Conservation (phyloP, 495 filamentous ascomycete genomes). For the Talaromyces thailandensis region DNA sequence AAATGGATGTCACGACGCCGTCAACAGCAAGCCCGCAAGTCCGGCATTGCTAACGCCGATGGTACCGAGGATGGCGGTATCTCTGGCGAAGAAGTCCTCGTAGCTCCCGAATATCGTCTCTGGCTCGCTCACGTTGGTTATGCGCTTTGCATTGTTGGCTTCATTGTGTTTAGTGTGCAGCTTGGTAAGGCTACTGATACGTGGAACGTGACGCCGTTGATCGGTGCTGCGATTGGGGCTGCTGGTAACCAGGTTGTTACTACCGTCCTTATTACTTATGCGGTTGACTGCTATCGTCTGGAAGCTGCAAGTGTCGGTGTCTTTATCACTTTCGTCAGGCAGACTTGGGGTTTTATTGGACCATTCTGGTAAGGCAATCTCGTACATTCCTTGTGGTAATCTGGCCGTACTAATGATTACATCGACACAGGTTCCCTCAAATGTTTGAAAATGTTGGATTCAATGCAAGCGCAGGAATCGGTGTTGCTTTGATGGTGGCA, state of each 20-base stretch:
- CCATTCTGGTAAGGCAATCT: conserved; percentile 43
- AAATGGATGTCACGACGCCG: conserved; percentile 32
- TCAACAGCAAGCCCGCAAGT: background rate
- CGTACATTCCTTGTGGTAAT: background rate
- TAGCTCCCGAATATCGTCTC: conserved; percentile 34
- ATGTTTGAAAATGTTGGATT: conserved; percentile 40
- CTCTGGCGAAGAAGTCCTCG: background rate
- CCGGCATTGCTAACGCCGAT: background rate
- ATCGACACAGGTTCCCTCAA: conserved; percentile 31
- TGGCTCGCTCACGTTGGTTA: conserved; percentile 47
- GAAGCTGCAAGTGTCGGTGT: conserved; percentile 45
- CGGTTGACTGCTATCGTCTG: conserved; percentile 40
- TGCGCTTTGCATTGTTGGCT: conserved; percentile 35
- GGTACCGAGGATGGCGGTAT: background rate
- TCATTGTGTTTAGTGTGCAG: conserved; percentile 41
- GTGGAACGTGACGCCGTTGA: conserved; percentile 40
- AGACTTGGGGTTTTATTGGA: conserved; percentile 49
- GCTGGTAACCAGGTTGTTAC: conserved; percentile 49
- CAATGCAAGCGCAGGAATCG: conserved; percentile 30
- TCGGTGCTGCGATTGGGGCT: conserved; percentile 40
- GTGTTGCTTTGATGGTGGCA: conserved; percentile 31
- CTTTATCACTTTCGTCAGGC: conserved; percentile 45
- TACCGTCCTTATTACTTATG: conserved; percentile 45
- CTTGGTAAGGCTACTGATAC: conserved; percentile 25
- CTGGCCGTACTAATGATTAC: background rate